phyloP scores from a whole-genome alignment of 2,329 filamentous ascomycete species.

The Sporothrix euskadiensis region DNA sequence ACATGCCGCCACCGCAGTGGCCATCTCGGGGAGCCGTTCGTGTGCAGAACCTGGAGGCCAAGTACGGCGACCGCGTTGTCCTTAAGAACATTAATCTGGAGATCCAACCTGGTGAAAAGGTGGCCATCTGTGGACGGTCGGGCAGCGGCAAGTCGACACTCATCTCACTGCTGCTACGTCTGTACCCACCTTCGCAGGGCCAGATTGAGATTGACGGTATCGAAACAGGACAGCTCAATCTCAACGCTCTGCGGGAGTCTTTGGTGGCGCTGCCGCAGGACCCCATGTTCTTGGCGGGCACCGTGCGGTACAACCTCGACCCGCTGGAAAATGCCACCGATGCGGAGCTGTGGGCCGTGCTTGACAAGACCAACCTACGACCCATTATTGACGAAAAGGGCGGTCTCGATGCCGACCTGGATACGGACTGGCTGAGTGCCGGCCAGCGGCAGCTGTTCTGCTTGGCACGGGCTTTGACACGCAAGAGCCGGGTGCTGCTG shows the following conservation, averaged over 20 bases:
- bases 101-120: constrained; percentile 38
- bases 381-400: constrained; percentile 42
- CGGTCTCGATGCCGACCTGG: constrained; percentile 43
- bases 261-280: constrained; percentile 54
- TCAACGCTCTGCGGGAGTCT: constrained; percentile 36
- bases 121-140: constrained; percentile 43
- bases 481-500: constrained; percentile 46
- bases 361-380: constrained; percentile 34
- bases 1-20: constrained; percentile 24
- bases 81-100: constrained; percentile 37
- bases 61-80: constrained; percentile 26
- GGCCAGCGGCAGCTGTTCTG: constrained; percentile 55
- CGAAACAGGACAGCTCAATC: constrained; percentile 38
- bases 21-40: constrained; percentile 18
- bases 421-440: constrained; percentile 40
- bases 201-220: constrained; percentile 50
- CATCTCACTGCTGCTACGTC: constrained; percentile 47
- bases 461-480: constrained; percentile 50
- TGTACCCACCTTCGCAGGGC: constrained; percentile 48
- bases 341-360: constrained; percentile 34
- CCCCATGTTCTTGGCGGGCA: constrained; percentile 51
- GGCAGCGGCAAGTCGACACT: constrained; percentile 40
- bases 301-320: constrained; percentile 52
- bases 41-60: constrained; percentile 25
- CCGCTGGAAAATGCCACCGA: constrained; percentile 44